Percentiles rank a stretch among this genome's conserved stretches.
Conservation (phyloP, 2,329 filamentous ascomycete genomes). For the Colletotrichum navitas region DNA sequence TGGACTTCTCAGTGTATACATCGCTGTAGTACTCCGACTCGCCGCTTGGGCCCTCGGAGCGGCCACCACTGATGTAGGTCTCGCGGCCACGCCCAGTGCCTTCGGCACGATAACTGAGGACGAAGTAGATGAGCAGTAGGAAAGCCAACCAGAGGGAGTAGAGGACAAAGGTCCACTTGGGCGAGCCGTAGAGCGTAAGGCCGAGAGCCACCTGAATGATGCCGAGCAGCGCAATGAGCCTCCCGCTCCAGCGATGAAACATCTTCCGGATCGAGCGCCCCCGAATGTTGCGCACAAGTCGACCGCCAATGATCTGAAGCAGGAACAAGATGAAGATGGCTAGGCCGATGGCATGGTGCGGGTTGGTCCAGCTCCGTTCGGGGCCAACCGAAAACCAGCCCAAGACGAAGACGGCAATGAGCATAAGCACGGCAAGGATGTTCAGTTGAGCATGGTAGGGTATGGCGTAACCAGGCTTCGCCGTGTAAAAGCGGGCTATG, state of each 20-base stretch:
- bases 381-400: slow-evolving; percentile 85
- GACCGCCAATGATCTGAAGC: slow-evolving; percentile 78
- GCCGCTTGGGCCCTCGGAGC: slow-evolving; percentile 62
- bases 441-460: slow-evolving; percentile 82
- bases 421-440: slow-evolving; percentile 74
- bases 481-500: slow-evolving; percentile 77
- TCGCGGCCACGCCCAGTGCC: slow-evolving; percentile 65
- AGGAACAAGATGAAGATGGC: slow-evolving; percentile 81
- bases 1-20: slow-evolving; percentile 54
- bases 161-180: slow-evolving; percentile 85
- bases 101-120: slow-evolving; percentile 78
- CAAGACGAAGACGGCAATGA: slow-evolving; percentile 79
- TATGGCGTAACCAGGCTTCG: slow-evolving; percentile 71
- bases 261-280: slow-evolving; percentile 66
- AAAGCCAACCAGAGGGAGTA: slow-evolving; percentile 83
- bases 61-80: slow-evolving; percentile 69
- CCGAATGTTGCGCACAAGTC: slow-evolving; percentile 68
- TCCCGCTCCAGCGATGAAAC: slow-evolving; percentile 90
- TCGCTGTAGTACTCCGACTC: slow-evolving; percentile 57
- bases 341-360: slow-evolving; percentile 86
- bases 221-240: slow-evolving; percentile 82
- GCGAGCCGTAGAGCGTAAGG: slow-evolving; percentile 91
- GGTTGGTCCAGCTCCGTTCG: slow-evolving; percentile 79
- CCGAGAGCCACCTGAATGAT: slow-evolving; percentile 91
- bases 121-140: slow-evolving; percentile 81